Conservation (phyloP, 2,329 filamentous ascomycete genomes). For the Chalaropsis ovoidea region DNA sequence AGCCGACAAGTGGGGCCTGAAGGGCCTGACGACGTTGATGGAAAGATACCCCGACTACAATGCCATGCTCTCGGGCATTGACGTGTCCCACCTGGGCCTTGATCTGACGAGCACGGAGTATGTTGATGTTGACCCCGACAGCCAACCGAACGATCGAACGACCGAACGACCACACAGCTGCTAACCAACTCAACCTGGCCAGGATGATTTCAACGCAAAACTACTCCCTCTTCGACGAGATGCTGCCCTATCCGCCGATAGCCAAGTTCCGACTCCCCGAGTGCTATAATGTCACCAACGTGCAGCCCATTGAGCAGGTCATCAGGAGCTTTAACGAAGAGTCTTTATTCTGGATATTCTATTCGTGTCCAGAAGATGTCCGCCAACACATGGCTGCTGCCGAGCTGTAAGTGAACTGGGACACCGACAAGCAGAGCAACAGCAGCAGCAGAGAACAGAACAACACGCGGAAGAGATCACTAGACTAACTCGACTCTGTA, state of each 20-base stretch:
- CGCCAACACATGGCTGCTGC: constrained; percentile 55
- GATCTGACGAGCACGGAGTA: constrained; percentile 51
- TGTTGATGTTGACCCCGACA: constrained; percentile 29
- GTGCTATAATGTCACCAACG: constrained; percentile 57
- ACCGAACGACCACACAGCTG: too few relatives aligned
- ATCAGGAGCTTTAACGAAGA: constrained; percentile 59
- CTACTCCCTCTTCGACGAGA: constrained; percentile 52
- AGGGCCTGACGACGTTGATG: constrained; percentile 53
- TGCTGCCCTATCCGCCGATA: constrained; percentile 48
- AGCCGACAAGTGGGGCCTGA: constrained; percentile 54
- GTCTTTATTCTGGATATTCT: constrained; percentile 60
- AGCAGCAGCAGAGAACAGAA: too few relatives aligned
- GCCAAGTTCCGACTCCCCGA: constrained; percentile 51
- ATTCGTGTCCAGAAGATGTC: constrained; percentile 52
- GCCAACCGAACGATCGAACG: constrained; percentile 27
- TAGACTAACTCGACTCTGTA: background rate
- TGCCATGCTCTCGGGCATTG: constrained; percentile 50
- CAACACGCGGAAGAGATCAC: background rate
- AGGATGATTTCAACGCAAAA: constrained; percentile 50
- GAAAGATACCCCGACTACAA: constrained; percentile 55
- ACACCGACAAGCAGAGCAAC: constrained; percentile 20
- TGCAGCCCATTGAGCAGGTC: constrained; percentile 55
- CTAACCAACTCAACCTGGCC: constrained; percentile 19
- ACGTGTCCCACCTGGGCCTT: constrained; percentile 47
- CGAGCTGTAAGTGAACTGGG: constrained; percentile 44